phyloP scores from a whole-genome alignment of 1,139 yeast species.

The Wickerhamomyces sp. region DNA sequence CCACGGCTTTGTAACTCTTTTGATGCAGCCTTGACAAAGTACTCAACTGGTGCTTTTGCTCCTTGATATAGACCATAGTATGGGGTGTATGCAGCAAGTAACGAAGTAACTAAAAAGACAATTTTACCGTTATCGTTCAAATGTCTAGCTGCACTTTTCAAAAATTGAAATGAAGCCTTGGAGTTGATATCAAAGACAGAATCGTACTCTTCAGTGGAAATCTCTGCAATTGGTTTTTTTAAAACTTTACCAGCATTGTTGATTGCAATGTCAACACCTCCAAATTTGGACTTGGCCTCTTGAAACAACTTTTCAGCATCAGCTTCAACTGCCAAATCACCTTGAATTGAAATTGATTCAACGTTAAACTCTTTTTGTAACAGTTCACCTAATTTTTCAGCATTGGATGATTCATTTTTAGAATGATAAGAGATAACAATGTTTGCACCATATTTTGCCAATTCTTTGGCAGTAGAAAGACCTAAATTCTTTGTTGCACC shows the following conservation, averaged over 20 bases:
- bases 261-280: slow-evolving; percentile 55
- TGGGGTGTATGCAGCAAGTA: slow-evolving; percentile 61
- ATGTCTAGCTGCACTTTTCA: slow-evolving; percentile 49
- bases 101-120: slow-evolving; percentile 54
- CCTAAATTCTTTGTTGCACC: slow-evolving; percentile 70
- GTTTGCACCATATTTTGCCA: slow-evolving; percentile 53
- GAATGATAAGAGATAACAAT: slow-evolving; percentile 55
- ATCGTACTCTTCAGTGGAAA: slow-evolving; percentile 50
- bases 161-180: slow-evolving; percentile 56
- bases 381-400: slow-evolving; percentile 37
- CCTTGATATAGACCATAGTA: slow-evolving; percentile 56
- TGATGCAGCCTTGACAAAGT: slow-evolving; percentile 50
- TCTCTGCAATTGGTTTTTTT: slow-evolving; percentile 51
- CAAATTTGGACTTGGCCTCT: slow-evolving; percentile 38
- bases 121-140: slow-evolving; percentile 50
- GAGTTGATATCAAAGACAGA: slow-evolving; percentile 48
- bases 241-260: slow-evolving; percentile 64
- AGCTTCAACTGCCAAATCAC: slow-evolving; percentile 38
- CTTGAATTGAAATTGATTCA: slow-evolving; percentile 42
- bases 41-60: slow-evolving; percentile 57
- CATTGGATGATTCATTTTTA: slow-evolving; percentile 31
- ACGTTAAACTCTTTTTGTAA: slow-evolving; percentile 32
- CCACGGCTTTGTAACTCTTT: slow-evolving; percentile 47
- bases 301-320: slow-evolving; percentile 41
- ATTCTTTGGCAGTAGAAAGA: slow-evolving; percentile 48